Evolutionary conservation across 2,329 filamentous ascomycete species (phyloP), one percentile per base, ranked within the genome.

Genomic region (Trichoderma harzianum): DNA sequence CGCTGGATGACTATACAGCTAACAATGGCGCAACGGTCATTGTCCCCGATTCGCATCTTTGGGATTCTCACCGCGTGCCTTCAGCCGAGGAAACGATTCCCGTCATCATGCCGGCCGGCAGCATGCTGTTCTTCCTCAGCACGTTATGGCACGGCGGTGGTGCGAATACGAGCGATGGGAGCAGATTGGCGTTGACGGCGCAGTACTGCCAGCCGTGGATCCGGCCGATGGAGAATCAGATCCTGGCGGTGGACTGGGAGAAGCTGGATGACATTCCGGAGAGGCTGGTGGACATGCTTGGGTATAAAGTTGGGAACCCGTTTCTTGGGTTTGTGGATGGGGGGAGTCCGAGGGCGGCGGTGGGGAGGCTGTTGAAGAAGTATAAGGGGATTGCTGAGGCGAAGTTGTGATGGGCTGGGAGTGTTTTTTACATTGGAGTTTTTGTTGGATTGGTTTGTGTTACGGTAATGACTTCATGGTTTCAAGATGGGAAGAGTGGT

Each of bases 171-270:
- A 78, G 78, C 16, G 66, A 75, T 28, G 72, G 68, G 34, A 76
- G 76, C n/a, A 76, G 82, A 28, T 73, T 78, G 47, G 81, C 80
- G 57, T 74, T 80, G 57, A 83, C 81, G 16, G 78, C 82, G n/a
- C 81, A 83, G 74, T 83, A 82, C 75, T 83, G 80, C 72, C 80
- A 82, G 73, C 81, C 81, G 6, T 85, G 78, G 78, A 78, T 81
- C 28, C 74, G 81, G n/a, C 77, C 78, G n/a, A 76, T 75, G 63
- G 81, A 82, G 73, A 83, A 83, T 64, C 78, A 80, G 74, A 78
- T 78, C 7, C 73, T 82, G 7, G 78, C 80, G 14, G 78, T 81
- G 67, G 79, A 80, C 14, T 77, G 73, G 73, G 74, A 76, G 7
- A 76, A 75, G 66, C 34, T 77, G 24, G 72, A 72, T 16, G 70